Base-by-base conservation (phyloP, 192 early-diverging fungal species). In the Coemansia sp. region DNA sequence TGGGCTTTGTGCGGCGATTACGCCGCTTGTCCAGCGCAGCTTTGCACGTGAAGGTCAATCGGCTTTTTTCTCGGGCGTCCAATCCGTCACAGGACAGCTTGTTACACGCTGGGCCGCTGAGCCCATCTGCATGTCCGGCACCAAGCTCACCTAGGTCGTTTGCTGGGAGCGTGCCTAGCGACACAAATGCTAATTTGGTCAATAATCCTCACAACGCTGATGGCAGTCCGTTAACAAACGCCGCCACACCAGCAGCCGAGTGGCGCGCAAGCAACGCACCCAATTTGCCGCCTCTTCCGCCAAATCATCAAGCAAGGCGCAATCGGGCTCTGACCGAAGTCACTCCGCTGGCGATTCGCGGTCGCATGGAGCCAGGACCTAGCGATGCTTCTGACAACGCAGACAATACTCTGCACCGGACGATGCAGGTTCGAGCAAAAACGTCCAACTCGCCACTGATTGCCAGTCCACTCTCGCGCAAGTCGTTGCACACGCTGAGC, bases 81-180 rank as follows among this genome's bases (percentile, higher is more conserved):
- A 80, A 80, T 38, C 60, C 69, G 15, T 80, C 77, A 0, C 77
- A 80, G 55, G 77, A 80, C 55, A 80, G 77, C 55, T 43, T 80
- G 64, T 23, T 56, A 22, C 51, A 59, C 6, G 51, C 68, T 21
- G 61, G 56, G 8, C 67, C 63, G 0, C 27, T 50, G 38, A 73
- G 71, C 54, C 71, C 71, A 12, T 47, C 67, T 0, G 59, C 62
- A 5, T 55, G 53, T 43, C 19, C 59, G 56, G 57, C 76, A n/a
- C 39, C 60, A 17, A 38, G 56, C 56, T 62, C 77, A 14, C 65
- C 62, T 0, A 39, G 9, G 9, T 6, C 15, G 43, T 47, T 15
- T 5, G 7, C 43, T 2, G 17, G 27, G 23, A 12, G 25, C n/a
- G 61, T 48, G 22, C 27, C 49, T 3, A 39, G 9, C 6, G 50